Percentiles rank a stretch among this genome's conserved stretches.
These are phyloP conservation scores for Catunica adiposa DNA, from an alignment of 2,329 filamentous ascomycete species.

Conservation along the genomic window DNA sequence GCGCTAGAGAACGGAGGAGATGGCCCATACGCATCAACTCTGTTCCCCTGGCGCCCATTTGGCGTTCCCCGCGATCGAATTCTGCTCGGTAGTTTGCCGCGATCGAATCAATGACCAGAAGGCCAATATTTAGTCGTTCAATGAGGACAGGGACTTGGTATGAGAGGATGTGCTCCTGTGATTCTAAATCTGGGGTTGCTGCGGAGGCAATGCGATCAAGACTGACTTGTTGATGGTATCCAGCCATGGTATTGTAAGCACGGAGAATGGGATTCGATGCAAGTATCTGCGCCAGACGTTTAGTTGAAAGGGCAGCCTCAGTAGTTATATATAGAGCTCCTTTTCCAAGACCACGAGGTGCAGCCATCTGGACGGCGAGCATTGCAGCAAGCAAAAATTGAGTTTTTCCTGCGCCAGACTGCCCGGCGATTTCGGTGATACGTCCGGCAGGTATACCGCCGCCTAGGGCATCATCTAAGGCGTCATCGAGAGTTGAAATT, in stretches of 20 bases:
- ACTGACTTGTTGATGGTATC: constrained; percentile 32
- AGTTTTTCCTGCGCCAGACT: constrained; percentile 89
- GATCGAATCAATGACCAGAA: constrained; percentile 79
- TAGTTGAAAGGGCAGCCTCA: constrained; percentile 70
- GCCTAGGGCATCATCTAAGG: constrained; percentile 51
- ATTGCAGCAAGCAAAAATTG: constrained; percentile 78
- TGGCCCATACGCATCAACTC: constrained; percentile 65
- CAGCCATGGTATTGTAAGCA: constrained; percentile 31
- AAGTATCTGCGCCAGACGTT: constrained; percentile 66
- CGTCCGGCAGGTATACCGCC: constrained; percentile 70
- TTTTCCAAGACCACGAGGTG: constrained; percentile 51
- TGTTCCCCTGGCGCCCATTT: constrained; percentile 53
- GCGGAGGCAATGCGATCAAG: constrained; percentile 66
- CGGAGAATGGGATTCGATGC: constrained; percentile 6
- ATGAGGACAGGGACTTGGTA: constrained; percentile 86
- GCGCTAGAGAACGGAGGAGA: constrained; percentile 59
- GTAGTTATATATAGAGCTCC: constrained; percentile 89
- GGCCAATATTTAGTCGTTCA: constrained; percentile 55
- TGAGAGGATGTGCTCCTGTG: constrained; percentile 84
- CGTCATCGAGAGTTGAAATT: constrained; percentile 67
- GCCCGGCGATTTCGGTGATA: constrained; percentile 78
- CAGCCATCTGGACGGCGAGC: constrained; percentile 65
- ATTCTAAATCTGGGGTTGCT: constrained; percentile 74
- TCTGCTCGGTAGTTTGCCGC: constrained; percentile 93
- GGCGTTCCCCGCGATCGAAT: constrained; percentile 38